Evolutionary conservation across 2,329 filamentous ascomycete genomes (phyloP).

Genomic region (Pseudogymnoascus verrucosus): DNA sequence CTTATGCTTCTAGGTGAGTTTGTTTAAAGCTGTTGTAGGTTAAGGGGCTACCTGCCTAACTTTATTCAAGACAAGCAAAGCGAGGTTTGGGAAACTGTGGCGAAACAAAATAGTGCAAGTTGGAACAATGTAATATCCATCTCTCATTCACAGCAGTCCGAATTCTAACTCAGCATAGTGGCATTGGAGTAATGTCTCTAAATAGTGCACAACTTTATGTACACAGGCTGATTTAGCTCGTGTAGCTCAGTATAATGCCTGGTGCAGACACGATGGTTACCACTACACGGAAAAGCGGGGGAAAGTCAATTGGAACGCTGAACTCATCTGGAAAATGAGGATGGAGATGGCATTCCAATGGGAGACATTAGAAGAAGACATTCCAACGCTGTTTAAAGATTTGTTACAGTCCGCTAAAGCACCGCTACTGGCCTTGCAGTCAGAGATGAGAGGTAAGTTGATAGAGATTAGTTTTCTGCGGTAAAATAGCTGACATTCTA

Average conservation of each 20-base stretch:
- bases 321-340: slow-evolving; percentile 29
- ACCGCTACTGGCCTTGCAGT: slow-evolving; percentile 11
- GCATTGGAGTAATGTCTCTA: slow-evolving; percentile 16
- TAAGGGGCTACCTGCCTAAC: slow-evolving; percentile 1
- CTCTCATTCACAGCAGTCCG: slow-evolving; percentile 6
- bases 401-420: slow-evolving; percentile 13
- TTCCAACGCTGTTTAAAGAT: slow-evolving; percentile 14
- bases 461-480: not conserved
- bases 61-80: slow-evolving; percentile 14
- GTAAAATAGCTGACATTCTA: not conserved
- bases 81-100: slow-evolving; percentile 14
- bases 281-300: slow-evolving; percentile 13
- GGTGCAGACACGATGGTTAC: slow-evolving; percentile 25
- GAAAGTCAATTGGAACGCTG: slow-evolving; percentile 26
- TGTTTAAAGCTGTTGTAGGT: not conserved
- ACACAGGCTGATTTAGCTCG: slow-evolving; percentile 4
- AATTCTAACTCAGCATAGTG: slow-evolving; percentile 15
- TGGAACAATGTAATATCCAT: slow-evolving; percentile 7
- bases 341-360: slow-evolving; percentile 25
- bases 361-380: slow-evolving; percentile 26
- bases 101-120: slow-evolving; percentile 9
- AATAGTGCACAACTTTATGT: not conserved
- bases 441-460: slow-evolving; percentile 13
- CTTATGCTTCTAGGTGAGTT: slow-evolving; percentile 15
- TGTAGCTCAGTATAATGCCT: slow-evolving; percentile 26